Conservation (phyloP, 495 filamentous ascomycete species). For the Neurospora sp. region DNA sequence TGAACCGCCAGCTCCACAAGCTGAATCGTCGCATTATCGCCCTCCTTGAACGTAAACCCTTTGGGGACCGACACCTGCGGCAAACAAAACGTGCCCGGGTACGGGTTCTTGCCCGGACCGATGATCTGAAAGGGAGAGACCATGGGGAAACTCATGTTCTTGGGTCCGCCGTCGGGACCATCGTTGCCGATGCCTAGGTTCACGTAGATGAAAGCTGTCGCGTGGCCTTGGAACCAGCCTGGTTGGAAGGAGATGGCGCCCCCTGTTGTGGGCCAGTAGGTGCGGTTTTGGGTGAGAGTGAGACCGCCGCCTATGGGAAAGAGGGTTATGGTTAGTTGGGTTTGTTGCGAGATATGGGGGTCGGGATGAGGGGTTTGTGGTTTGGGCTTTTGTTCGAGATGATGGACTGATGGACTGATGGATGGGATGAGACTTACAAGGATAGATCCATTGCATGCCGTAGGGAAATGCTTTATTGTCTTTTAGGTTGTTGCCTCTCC, state of each 20-base stretch:
- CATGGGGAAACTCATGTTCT: conserved; percentile 86
- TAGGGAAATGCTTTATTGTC: conserved; percentile 74
- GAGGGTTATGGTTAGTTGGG: conserved; percentile 7
- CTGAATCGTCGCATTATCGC: conserved; percentile 92
- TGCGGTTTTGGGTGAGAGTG: conserved; percentile 67
- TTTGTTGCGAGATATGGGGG: background rate
- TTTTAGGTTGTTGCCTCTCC: conserved; percentile 86
- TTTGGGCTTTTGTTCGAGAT: too few relatives aligned
- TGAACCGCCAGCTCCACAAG: conserved; percentile 82
- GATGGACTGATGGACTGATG: background rate
- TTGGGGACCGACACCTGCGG: conserved; percentile 81
- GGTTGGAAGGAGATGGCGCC: conserved; percentile 83
- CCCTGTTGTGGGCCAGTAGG: conserved; percentile 80
- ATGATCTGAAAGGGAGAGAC: conserved; percentile 74
- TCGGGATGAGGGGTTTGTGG: background rate
- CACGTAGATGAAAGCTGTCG: conserved; percentile 78
- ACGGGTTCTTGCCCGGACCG: conserved; percentile 72
- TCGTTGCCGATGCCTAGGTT: conserved; percentile 82
- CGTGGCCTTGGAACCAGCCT: conserved; percentile 89
- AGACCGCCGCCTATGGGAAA: conserved; percentile 68
- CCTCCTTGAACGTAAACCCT: conserved; percentile 58
- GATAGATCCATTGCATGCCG: conserved; percentile 98
- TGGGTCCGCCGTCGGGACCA: conserved; percentile 45
- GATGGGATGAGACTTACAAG: conserved; percentile 54
- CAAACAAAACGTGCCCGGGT: conserved; percentile 79